A percentile compares a stretch with the other conserved stretches of the same genome.
Conservation (phyloP, 441 rosid species). For the Cnidoscolus chayamansa region DNA sequence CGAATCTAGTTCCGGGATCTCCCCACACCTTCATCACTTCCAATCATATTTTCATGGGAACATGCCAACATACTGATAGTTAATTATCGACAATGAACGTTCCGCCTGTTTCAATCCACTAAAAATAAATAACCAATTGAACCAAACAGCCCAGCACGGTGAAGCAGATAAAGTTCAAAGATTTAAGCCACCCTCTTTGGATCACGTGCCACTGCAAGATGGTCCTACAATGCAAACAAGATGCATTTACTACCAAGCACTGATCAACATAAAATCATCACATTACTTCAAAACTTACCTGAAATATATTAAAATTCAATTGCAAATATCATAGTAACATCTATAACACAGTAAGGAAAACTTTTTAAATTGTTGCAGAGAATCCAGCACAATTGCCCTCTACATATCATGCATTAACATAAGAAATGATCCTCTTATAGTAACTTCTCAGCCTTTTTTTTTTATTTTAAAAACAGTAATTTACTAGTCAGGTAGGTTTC, state of each 20-base stretch:
- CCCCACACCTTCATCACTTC: conserved; percentile 11
- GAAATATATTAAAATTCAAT: neutral
- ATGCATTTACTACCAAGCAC: conserved; percentile 12
- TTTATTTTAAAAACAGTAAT: neutral
- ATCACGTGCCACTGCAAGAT: conserved; percentile 76
- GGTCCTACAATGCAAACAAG: conserved; percentile 60
- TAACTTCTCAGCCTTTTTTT: no score
- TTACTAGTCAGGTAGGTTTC: neutral
- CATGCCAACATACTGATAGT: conserved; percentile 17
- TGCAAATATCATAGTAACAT: neutral
- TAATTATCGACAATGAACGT: conserved; percentile 32
- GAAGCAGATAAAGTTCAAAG: neutral
- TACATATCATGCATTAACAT: no score
- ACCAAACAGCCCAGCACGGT: conserved; percentile 9
- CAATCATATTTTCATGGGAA: conserved; percentile 19
- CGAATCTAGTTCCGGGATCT: conserved; percentile 26
- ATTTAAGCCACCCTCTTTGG: conserved; percentile 58
- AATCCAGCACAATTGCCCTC: neutral
- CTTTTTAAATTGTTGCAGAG: neutral
- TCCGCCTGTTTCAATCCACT: conserved; percentile 19
- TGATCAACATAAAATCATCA: neutral
- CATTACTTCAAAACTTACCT: neutral
- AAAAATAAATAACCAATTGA: conserved; percentile 12
- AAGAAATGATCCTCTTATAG: no score
- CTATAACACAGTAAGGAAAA: neutral